phyloP scores from a whole-genome alignment of 805 yeast genomes.

The Wickerhamomyces queroliae region DNA sequence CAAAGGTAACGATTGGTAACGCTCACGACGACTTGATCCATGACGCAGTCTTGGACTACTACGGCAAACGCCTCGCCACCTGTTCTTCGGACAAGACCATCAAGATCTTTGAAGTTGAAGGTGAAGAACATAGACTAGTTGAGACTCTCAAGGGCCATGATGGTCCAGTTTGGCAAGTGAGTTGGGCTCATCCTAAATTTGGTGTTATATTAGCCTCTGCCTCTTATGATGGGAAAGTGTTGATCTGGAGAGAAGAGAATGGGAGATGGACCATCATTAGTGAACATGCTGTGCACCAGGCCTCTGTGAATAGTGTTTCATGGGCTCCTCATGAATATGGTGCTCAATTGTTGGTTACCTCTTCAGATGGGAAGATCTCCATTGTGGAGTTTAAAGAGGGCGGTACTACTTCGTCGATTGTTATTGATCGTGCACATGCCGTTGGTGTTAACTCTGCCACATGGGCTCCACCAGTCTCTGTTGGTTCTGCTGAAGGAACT shows the following conservation, averaged over 20 bases:
- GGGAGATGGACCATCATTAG: slow-evolving; percentile 85
- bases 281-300: slow-evolving; percentile 83
- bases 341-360: slow-evolving; percentile 82
- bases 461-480: slow-evolving; percentile 71
- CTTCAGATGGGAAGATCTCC: slow-evolving; percentile 90
- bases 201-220: slow-evolving; percentile 93
- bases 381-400: slow-evolving; percentile 89
- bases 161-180: slow-evolving; percentile 98
- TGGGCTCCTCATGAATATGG: slow-evolving; percentile 99
- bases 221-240: slow-evolving; percentile 90
- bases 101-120: slow-evolving; percentile 87
- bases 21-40: slow-evolving; percentile 92
- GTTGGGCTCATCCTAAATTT: slow-evolving; percentile 99
- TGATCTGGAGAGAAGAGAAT: slow-evolving; percentile 92
- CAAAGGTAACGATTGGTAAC: slow-evolving; percentile 76
- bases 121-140: slow-evolving; percentile 71
- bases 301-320: slow-evolving; percentile 86
- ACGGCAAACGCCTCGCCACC: slow-evolving; percentile 93
- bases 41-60: slow-evolving; percentile 95
- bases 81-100: slow-evolving; percentile 96
- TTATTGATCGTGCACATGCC: slow-evolving; percentile 67
- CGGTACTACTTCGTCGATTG: slow-evolving; percentile 61
- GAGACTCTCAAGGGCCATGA: slow-evolving; percentile 92
- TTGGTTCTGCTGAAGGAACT: slow-evolving; percentile 27
- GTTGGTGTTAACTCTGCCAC: slow-evolving; percentile 93